Base-by-base conservation (phyloP, 257 asterid genomes). In the Penstemon davidsonii region DNA sequence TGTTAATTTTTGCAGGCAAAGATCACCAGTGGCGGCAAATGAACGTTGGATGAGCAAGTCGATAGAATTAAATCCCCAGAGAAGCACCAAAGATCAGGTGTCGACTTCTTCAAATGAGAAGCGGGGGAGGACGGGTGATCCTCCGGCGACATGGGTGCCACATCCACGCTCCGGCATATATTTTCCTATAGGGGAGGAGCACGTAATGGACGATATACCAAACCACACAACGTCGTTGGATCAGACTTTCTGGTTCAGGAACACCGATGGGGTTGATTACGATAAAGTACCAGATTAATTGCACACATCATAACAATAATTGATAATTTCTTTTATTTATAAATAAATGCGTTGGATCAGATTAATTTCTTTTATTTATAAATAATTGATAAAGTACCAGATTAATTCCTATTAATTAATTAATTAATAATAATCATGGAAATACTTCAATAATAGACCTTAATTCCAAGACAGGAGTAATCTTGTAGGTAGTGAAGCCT, bases 151-250 rank as follows among this genome's bases (percentile, higher is more conserved):
- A 37, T 81, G 86, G 89, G 51, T 75, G 42, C 86, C 89, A 10
- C 83, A 84, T 74, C 78, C 73, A 40, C 82, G 82, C 4, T 62
- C 82, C n/a, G 87, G 89, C 43, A 84, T 81, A 63, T 84, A 79
- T 59, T 79, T 66, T 15, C 89, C 89, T 1, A 44, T 15, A 64
- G 89, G 89, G 0, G 85, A 79, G 1, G 84, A 84, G 49, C 1
- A 66, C 44, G 80, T 81, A 10, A 72, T 84, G 87, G 78, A 79
- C 19, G 87, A 73, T 37, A 47, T 84, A 15, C 87, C 89, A 3
- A 65, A 37, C 3, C 69, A 69, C 7, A 85, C 89, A 2, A 87
- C 89, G 13, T 69, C 78, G 8, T 60, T 77, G 36, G 68, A 61
- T 0, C 80, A 5, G 13, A 73, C 74, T 54, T 57, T 64, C 39